Percentiles rank a stretch among this genome's conserved stretches.
These are phyloP conservation scores for Fusarium coffeatum DNA, from an alignment of 2,329 filamentous ascomycete genomes.

Conservation along the genomic window DNA sequence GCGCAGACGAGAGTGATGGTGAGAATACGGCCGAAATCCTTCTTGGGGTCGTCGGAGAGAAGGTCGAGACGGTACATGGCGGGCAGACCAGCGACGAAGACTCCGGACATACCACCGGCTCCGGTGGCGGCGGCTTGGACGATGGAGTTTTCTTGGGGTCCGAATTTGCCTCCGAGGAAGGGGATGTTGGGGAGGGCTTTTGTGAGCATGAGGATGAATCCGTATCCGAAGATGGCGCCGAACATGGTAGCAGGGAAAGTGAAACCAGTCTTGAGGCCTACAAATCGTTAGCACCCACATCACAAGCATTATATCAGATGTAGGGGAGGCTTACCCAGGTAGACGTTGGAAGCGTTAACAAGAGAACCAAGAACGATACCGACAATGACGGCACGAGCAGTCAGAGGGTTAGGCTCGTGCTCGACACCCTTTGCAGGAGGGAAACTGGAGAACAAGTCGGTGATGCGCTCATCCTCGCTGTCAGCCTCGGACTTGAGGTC, in stretches of 20 bases:
- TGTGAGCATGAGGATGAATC: slow-evolving; percentile 65
- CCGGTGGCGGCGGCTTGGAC: slow-evolving; percentile 70
- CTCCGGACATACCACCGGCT: slow-evolving; percentile 66
- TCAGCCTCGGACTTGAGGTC: slow-evolving; percentile 46
- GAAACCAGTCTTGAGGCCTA: slow-evolving; percentile 64
- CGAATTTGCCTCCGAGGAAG: slow-evolving; percentile 65
- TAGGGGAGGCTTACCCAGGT: slow-evolving; percentile 59
- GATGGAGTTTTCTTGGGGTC: slow-evolving; percentile 72
- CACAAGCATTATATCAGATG: too few relatives aligned
- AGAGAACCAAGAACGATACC: slow-evolving; percentile 68
- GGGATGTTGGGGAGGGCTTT: slow-evolving; percentile 62
- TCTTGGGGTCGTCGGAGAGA: slow-evolving; percentile 60
- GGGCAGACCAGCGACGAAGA: slow-evolving; percentile 70
- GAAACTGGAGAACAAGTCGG: slow-evolving; percentile 56
- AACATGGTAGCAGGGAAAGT: slow-evolving; percentile 62
- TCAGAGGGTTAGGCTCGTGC: slow-evolving; percentile 63
- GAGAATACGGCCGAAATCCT: slow-evolving; percentile 68
- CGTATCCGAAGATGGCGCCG: slow-evolving; percentile 69
- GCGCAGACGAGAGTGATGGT: slow-evolving; percentile 71
- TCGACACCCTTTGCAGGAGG: slow-evolving; percentile 55
- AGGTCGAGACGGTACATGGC: slow-evolving; percentile 69
- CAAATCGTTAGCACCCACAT: not conserved
- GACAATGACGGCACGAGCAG: slow-evolving; percentile 65
- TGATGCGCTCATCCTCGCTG: slow-evolving; percentile 47
- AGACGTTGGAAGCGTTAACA: slow-evolving; percentile 72